phyloP scores from a whole-genome alignment of 192 early-diverging fungal species.

The Coemansia sp. region DNA sequence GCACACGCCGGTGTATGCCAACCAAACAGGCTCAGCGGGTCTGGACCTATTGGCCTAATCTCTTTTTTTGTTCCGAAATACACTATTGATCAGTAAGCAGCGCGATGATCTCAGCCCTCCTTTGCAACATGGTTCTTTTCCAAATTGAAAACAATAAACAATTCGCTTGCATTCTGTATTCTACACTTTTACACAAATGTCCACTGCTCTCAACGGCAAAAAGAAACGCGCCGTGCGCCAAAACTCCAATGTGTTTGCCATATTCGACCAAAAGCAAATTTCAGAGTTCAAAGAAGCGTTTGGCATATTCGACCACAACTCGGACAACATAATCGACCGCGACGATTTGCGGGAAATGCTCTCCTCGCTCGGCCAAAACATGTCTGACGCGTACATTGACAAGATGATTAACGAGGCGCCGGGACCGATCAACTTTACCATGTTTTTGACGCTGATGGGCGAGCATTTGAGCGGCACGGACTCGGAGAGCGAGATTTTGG shows the following conservation, averaged over 20 bases:
- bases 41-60: constrained; percentile 2
- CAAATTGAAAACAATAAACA: no score
- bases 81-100: no score
- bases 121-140: no score
- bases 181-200: constrained; percentile 16
- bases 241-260: constrained; percentile 96
- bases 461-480: constrained; percentile 91
- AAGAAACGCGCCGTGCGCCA: constrained; percentile 91
- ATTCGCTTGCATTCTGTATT: not conserved
- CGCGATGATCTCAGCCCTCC: no score
- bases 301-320: constrained; percentile 91
- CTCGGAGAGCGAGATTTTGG: constrained; percentile 84
- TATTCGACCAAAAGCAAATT: constrained; percentile 96
- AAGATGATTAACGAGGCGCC: constrained; percentile 88
- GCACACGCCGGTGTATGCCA: constrained; percentile 43
- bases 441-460: constrained; percentile 95
- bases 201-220: constrained; percentile 56
- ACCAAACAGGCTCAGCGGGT: not conserved
- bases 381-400: constrained; percentile 77
- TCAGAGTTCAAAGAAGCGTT: constrained; percentile 97
- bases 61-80: not conserved
- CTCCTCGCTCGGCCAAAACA: constrained; percentile 66
- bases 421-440: constrained; percentile 93
- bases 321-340: constrained; percentile 86
- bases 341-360: constrained; percentile 93